Base-by-base conservation (phyloP, 306 rosid species). In the Rosa persica region DNA sequence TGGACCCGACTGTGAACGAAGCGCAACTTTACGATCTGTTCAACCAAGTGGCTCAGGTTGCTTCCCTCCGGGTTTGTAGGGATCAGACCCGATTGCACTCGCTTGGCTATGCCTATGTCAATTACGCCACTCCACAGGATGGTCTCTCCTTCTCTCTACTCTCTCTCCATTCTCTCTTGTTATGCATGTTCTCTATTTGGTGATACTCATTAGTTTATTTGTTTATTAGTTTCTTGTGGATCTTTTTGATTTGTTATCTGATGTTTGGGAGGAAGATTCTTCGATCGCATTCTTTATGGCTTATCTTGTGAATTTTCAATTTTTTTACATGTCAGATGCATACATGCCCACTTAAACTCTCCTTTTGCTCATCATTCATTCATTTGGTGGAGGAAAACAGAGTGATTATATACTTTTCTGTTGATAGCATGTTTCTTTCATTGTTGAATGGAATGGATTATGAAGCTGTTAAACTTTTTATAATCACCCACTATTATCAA, bases 21-120 rank as follows among this genome's bases (percentile, higher is more conserved):
- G 85, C 70, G 2, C 97, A 90, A 61, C 88, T 94, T n/a, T 82
- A 51, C 79, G 97, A 92, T 46, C 83, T 94, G 64, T 94, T 94
- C 70, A 49, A 79, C 76, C 88, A 71, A 30, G 88, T 89, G 13
- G 93, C 79, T 34, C 88, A 49, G 77, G 84, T 94, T 19, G 68
- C 79, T 5, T 90, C 97, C 30, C 67, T 92, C 65, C 86, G 97
- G 87, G 93, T 94, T 80, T 94, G 98, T 25, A 86, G 97, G 83
- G 98, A 92, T 85, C 93, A 87, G 81, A 57, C 78, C 6, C 85
- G 68, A 49, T 79, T 89, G 73, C 82, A 81, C 57, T 94, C 98
- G 22, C 98, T 94, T 10, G 98, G 97, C 61, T 94, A 94, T 68
- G 97, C 88, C 54, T 94, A 92, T 57, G 98, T 94, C 76, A 94